Evolutionary conservation across 805 yeast genomes (phyloP).

Genomic region (Schwanniomyces pseudopolymorphus): DNA sequence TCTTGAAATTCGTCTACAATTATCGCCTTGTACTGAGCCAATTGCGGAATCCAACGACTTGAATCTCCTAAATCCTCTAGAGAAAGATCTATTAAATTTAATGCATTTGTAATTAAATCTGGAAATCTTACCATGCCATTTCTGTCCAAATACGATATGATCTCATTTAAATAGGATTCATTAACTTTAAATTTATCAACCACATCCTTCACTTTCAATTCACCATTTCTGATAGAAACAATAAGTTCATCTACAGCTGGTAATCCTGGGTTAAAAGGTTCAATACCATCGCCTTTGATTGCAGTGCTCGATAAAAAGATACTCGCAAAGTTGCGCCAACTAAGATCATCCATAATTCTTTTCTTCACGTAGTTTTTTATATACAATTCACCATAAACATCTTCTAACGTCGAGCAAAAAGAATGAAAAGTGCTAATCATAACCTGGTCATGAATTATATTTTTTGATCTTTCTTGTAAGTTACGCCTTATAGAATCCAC

Average conservation of each 20-base stretch:
- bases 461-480: conserved; percentile 32
- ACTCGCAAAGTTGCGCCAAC: conserved; percentile 43
- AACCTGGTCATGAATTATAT: conserved; percentile 28
- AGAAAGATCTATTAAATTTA: conserved; percentile 23
- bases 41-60: conserved; percentile 15
- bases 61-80: conserved; percentile 13
- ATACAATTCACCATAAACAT: conserved; percentile 27
- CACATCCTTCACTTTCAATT: conserved; percentile 19
- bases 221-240: conserved; percentile 20
- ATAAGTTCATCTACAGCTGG: conserved; percentile 23
- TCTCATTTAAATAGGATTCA: conserved; percentile 23
- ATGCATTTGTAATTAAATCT: conserved; percentile 34
- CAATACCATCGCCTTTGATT: conserved; percentile 16
- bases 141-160: conserved; percentile 27
- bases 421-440: conserved; percentile 63
- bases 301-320: conserved; percentile 36
- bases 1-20: conserved; percentile 79
- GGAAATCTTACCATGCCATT: conserved; percentile 36
- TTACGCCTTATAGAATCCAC: conserved; percentile 48
- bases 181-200: conserved; percentile 21
- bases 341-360: conserved; percentile 51
- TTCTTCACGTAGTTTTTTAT: conserved; percentile 12
- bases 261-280: conserved; percentile 4
- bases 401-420: conserved; percentile 52
- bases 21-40: conserved; percentile 33